Percentiles rank a stretch among this genome's conserved stretches.
These are phyloP conservation scores for Starmerella floris DNA, from an alignment of 805 yeast genomes.

Conservation along the genomic window DNA sequence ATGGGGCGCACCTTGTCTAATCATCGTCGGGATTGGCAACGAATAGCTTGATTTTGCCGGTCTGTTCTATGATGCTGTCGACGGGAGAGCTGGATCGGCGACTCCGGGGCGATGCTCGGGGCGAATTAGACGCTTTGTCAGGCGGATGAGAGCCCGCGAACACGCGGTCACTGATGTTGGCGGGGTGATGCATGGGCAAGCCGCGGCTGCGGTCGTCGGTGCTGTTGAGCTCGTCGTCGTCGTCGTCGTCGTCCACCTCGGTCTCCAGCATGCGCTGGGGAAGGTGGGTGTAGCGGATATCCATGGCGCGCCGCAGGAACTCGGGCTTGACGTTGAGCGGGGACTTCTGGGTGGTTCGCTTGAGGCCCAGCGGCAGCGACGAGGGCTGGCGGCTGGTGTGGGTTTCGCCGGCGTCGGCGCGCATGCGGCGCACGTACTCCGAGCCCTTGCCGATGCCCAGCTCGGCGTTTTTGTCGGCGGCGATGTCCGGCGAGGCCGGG, in stretches of 20 bases:
- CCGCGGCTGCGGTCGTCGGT: not conserved
- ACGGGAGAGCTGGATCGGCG: slow-evolving; percentile 18
- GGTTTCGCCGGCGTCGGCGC: slow-evolving; percentile 24
- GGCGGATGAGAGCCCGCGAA: not conserved
- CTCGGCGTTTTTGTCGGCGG: too few species aligned
- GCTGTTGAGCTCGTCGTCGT: slow-evolving; percentile 1
- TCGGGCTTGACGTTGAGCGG: slow-evolving; percentile 22
- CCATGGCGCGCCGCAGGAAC: slow-evolving; percentile 28
- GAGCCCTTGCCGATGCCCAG: slow-evolving; percentile 25
- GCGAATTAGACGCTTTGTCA: not conserved
- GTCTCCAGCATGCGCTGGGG: slow-evolving; percentile 57
- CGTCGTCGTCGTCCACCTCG: slow-evolving; percentile 57
- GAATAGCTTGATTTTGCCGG: slow-evolving; percentile 27
- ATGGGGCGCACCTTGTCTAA: too few species aligned
- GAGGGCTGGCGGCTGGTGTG: slow-evolving; percentile 21
- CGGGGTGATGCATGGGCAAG: not conserved
- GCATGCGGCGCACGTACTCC: slow-evolving; percentile 24
- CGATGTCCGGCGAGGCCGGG: not conserved
- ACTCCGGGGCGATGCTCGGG: not conserved
- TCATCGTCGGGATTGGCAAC: slow-evolving; percentile 30
- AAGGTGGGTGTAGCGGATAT: slow-evolving; percentile 29
- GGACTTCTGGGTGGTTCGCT: slow-evolving; percentile 7
- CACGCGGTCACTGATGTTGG: not conserved
- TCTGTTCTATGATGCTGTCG: slow-evolving; percentile 26
- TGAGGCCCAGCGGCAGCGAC: slow-evolving; percentile 20